A percentile compares a stretch with the other conserved stretches of the same genome.
Conservation (phyloP, 768 basidiomycete species). For the Agaricus subrufescens region DNA sequence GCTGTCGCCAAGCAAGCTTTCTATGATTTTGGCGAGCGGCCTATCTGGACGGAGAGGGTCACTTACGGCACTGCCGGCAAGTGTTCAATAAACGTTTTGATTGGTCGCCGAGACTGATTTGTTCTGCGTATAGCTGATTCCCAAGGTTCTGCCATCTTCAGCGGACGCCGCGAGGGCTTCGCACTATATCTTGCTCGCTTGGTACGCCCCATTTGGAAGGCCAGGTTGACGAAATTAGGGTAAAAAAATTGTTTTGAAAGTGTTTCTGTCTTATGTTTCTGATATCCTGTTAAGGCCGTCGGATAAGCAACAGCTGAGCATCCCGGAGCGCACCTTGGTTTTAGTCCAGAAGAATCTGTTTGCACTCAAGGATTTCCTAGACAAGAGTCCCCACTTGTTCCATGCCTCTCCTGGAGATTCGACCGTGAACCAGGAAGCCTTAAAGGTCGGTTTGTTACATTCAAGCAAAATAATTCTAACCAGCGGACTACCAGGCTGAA, state of each 20-base stretch:
- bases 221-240: conserved; percentile 66
- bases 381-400: conserved; percentile 82
- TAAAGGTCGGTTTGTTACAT: conserved; percentile 56
- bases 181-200: conserved; percentile 84
- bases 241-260: conserved; percentile 19
- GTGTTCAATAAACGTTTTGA: conserved; percentile 13
- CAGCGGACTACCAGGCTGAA: conserved; percentile 52
- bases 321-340: conserved; percentile 59
- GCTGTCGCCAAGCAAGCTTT: conserved; percentile 79
- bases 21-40: conserved; percentile 81
- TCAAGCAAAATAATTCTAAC: neutral
- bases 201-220: conserved; percentile 83
- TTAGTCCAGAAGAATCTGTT: conserved; percentile 77
- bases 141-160: conserved; percentile 74
- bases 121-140: conserved; percentile 43
- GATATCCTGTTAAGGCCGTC: conserved; percentile 15
- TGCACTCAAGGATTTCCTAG: conserved; percentile 70
- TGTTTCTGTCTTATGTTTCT: neutral
- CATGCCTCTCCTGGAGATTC: conserved; percentile 74
- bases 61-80: conserved; percentile 67
- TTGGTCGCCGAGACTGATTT: neutral
- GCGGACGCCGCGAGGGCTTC: conserved; percentile 85
- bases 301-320: conserved; percentile 50
- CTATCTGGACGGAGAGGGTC: conserved; percentile 74
- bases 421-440: conserved; percentile 71